Conservation (phyloP, 1,284 basidiomycete genomes). For the Pseudomicrostroma phylloplanum region DNA sequence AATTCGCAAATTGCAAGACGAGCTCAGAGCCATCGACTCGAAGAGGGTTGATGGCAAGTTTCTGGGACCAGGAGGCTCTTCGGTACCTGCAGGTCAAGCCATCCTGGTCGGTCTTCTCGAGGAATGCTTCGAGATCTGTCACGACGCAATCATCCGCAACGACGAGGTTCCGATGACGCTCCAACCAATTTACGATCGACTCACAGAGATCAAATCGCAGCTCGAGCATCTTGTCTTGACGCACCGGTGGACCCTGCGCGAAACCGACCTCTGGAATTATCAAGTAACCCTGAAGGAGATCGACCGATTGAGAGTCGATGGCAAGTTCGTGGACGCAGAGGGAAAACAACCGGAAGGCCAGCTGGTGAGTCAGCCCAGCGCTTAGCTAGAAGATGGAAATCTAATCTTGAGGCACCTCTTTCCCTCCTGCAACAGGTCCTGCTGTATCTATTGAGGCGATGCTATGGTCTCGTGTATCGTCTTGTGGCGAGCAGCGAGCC, state of each 20-base stretch:
- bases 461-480: slow-evolving; percentile 91
- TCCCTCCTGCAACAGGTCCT: slow-evolving; percentile 61
- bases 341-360: slow-evolving; percentile 84
- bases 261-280: slow-evolving; percentile 76
- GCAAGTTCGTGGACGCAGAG: slow-evolving; percentile 91
- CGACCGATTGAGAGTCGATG: slow-evolving; percentile 91
- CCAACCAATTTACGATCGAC: slow-evolving; percentile 88
- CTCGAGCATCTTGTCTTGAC: slow-evolving; percentile 85
- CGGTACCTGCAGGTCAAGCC: slow-evolving; percentile 76
- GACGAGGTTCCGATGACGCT: slow-evolving; percentile 79
- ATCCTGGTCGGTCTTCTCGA: slow-evolving; percentile 72
- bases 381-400: slow-evolving; percentile 11
- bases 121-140: slow-evolving; percentile 91
- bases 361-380: slow-evolving; percentile 59
- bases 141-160: slow-evolving; percentile 91
- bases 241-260: slow-evolving; percentile 91
- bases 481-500: slow-evolving; percentile 95
- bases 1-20: slow-evolving; percentile 82
- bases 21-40: slow-evolving; percentile 78
- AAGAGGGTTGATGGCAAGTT: slow-evolving; percentile 95
- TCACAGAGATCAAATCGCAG: slow-evolving; percentile 76
- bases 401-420: not conserved
- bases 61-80: slow-evolving; percentile 77
- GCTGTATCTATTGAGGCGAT: slow-evolving; percentile 83
- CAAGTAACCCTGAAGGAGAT: slow-evolving; percentile 90